phyloP scores from a whole-genome alignment of 2,329 filamentous ascomycete species.

The Onygenales sp. region DNA sequence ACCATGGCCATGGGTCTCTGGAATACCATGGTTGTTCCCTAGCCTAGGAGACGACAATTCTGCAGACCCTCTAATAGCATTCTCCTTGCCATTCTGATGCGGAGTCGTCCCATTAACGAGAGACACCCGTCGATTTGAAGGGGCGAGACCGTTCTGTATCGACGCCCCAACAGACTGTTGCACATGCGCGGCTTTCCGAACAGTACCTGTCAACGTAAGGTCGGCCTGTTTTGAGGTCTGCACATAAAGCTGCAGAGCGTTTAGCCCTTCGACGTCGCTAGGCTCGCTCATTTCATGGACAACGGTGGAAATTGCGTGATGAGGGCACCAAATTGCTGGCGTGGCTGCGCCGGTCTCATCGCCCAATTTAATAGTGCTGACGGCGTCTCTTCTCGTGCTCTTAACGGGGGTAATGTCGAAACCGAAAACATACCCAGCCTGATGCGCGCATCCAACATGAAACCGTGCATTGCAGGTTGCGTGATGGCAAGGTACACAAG shows the following conservation, averaged over 20 bases:
- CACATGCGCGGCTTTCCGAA: constrained; percentile 75
- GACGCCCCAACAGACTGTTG: constrained; percentile 29
- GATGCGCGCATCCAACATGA: constrained; percentile 84
- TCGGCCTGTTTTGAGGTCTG: constrained; percentile 93
- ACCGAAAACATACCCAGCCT: constrained; percentile 71
- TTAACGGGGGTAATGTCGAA: constrained; percentile 90
- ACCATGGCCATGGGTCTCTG: constrained; percentile 24
- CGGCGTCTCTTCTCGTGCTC: constrained; percentile 71
- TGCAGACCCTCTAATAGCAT: constrained; percentile 7
- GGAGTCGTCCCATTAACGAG: constrained; percentile 36
- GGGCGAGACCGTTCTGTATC: constrained; percentile 17
- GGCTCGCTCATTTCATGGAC: constrained; percentile 72
- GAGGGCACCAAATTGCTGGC: constrained; percentile 85
- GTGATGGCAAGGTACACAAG: constrained; percentile 72
- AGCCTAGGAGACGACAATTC: constrained; percentile 9
- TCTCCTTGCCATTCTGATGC: constrained; percentile 16
- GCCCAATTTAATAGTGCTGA: constrained; percentile 69
- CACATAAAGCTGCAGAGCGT: constrained; percentile 76
- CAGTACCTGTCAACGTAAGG: constrained; percentile 77
- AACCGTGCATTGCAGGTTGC: constrained; percentile 45
- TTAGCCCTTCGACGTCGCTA: constrained; percentile 61
- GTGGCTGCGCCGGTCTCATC: constrained; percentile 73
- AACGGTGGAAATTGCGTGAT: constrained; percentile 65
- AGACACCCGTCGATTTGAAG: constrained; percentile 47
- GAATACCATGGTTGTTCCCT: constrained; percentile 10